Evolutionary conservation across 257 asterid species (phyloP), one percentile per base, ranked within the genome.

Genomic region (Jaltomata sinuosa): DNA sequence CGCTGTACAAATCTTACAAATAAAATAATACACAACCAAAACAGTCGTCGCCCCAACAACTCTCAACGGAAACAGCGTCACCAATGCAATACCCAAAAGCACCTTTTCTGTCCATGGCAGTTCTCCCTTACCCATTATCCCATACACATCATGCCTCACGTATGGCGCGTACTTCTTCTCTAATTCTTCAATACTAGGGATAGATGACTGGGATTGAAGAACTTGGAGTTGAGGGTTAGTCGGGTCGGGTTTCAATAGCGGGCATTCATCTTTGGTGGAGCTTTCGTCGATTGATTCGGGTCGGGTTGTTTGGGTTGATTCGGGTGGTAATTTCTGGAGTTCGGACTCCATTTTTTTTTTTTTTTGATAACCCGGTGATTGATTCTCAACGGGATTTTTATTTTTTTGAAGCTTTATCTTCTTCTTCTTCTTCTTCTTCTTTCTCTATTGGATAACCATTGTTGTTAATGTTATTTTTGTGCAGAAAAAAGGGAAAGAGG

Each of bases 1-100:
- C 55, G 92, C 95, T 61, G 99, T 96, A 79, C 97, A 94, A 79
- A 94, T 79, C 87, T 93, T 87, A 85, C 99, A 96, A 87, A 94
- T 92, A 84, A 90, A 84, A 89, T 96, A 94, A 80, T 95, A 96
- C 59, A 87, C 59, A n/a, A 96, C 89, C 92, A 96, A 29, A 8
- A 93, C 59, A 8, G 85, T 83, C 84, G 54, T 49, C 81, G 91
- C 96, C 11, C 86, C 83, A 57, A 90, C 91, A 81, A 94, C 89
- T 62, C 98, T 84, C 12, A 96, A 36, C 15, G 99, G 98, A 65
- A 96, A 84, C 84, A 96, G 9, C 6, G 92, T 87, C 82, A 93
- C 84, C 87, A 93, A 53, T 3, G 93, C 93, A 21, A 94, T 42
- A 7, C 90, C 96, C 14, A 96, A 90, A 42, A 94, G 65, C 19